Base-by-base conservation (phyloP, 176 grass and related monocot genomes). In the Guadua angustifolia region DNA sequence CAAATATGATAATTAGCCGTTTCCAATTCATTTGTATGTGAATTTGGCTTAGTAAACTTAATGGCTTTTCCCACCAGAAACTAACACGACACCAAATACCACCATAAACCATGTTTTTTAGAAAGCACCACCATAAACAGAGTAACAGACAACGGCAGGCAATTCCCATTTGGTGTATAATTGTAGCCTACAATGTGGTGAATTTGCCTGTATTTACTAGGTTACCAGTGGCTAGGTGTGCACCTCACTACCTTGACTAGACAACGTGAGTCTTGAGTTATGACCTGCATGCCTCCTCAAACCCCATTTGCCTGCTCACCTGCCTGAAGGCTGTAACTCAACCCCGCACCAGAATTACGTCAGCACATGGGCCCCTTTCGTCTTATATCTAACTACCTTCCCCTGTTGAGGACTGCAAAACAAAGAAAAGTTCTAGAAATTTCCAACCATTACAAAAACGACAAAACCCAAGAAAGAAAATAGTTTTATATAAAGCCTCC, bases 351-450 rank as follows among this genome's bases (percentile, higher is more conserved):
- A 36, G 68, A 74, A 57, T 66, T 74, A 52, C 0, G 17, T 57
- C 25, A 74, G 60, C 33, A 56, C 35, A 10, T 36, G 42, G 32
- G 18, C 13, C 19, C 46, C 9, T 5, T 42, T 44, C 9, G 66
- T 32, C 36, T 14, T 75, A 45, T 42, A 18, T 35, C 61, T 45
- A 36, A 5, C 26, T n/a, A 46, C 22, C 17, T 57, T 77, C 75
- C 35, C 51, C 7, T 18, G 69, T 58, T 69, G 5, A 51, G 38
- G 67, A 69, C 5, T 66, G 36, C 50, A 58, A 7, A 68, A 57
- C 22, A 40, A 33, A 82, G 47, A 77, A 43, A 66, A 21, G 57
- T 78, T 73, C 8, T 49, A 49, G 44, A 72, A 72, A 71, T 47
- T 71, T 7, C 22, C 11, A 67, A 22, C 38, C 53, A 58, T 46